Evolutionary conservation across 139 green algal species (phyloP).

Genomic region (Micractinium conductrix): DNA sequence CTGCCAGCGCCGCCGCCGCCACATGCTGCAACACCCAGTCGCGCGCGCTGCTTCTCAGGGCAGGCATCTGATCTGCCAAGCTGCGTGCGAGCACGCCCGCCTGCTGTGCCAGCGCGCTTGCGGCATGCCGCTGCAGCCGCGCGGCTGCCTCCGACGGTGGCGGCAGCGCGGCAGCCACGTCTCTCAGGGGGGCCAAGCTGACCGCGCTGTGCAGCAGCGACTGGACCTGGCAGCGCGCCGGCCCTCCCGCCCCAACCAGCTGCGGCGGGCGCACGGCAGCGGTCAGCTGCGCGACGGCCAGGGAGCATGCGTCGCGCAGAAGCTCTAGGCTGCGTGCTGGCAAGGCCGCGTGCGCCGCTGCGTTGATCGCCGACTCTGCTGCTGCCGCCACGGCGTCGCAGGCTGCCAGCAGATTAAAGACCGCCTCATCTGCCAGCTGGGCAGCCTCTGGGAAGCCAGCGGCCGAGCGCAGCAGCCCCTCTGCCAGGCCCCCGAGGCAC

Average conservation of each 20-base stretch:
- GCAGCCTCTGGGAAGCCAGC: background rate
- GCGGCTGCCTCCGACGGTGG: background rate
- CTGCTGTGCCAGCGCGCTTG: background rate
- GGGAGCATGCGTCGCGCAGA: constrained; percentile 5
- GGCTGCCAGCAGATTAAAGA: background rate
- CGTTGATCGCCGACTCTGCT: background rate
- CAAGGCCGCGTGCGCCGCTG: background rate
- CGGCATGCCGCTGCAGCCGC: constrained; percentile 13
- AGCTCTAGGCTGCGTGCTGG: background rate
- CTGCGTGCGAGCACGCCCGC: constrained; percentile 19
- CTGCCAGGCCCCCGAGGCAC: background rate
- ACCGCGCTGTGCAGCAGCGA: constrained; percentile 16
- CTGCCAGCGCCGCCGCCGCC: background rate
- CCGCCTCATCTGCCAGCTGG: background rate
- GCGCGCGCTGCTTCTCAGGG: background rate
- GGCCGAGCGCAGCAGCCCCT: constrained; percentile 15
- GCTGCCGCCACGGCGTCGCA: background rate
- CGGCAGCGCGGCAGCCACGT: background rate
- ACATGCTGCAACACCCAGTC: constrained; percentile 17
- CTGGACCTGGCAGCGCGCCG: background rate
- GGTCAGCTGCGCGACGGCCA: constrained; percentile 18
- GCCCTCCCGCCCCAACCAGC: background rate
- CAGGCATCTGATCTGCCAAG: background rate
- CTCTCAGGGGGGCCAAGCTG: background rate
- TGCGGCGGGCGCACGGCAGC: background rate